phyloP scores from a whole-genome alignment of 2,329 filamentous ascomycete species.

The Aspergillus tamarii region DNA sequence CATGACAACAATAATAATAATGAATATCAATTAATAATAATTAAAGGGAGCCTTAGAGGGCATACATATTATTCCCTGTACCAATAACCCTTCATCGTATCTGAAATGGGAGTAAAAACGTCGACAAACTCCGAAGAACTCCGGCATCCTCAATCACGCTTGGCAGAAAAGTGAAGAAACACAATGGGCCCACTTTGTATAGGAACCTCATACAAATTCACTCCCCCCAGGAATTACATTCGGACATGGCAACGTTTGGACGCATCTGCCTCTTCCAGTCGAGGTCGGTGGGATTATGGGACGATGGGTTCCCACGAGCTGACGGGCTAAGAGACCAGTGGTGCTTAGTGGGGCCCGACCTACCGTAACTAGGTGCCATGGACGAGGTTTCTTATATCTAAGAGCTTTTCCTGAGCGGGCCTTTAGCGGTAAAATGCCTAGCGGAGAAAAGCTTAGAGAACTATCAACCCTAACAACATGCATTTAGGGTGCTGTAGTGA shows the following conservation, averaged over 20 bases:
- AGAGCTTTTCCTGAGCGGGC: not conserved
- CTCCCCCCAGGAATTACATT: not conserved
- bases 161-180: not conserved
- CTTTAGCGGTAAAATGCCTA: not conserved
- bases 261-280: not conserved
- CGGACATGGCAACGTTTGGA: not conserved
- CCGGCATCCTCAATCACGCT: not conserved
- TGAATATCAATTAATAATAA: not conserved
- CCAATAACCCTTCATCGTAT: not conserved
- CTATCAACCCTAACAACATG: not conserved
- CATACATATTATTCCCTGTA: not conserved
- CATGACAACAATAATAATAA: too few species aligned
- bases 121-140: not conserved
- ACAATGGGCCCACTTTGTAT: not conserved
- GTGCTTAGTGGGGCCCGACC: not conserved
- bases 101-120: not conserved
- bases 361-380: not conserved
- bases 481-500: not conserved
- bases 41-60: too few species aligned
- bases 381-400: not conserved
- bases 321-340: not conserved
- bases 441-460: not conserved
- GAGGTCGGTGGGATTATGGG: not conserved
- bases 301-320: not conserved
- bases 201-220: not conserved